Base-by-base conservation (phyloP, 192 early-diverging fungal genomes). In the Jimgerdemannia flammicorona region DNA sequence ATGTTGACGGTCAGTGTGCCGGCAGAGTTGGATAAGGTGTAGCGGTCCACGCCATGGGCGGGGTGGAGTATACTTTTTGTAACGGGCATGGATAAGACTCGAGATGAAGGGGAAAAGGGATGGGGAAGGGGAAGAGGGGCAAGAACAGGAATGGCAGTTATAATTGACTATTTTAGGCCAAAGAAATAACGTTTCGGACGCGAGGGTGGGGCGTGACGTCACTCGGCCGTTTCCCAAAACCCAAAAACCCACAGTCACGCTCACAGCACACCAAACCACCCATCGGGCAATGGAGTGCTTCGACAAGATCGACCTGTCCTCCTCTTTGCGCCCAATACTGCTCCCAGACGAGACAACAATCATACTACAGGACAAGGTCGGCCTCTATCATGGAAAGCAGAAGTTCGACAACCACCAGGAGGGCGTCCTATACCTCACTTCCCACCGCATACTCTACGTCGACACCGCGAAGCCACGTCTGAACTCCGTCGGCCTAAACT, bases 381-480 rank as follows among this genome's bases (percentile, higher is more conserved):
- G 93, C 3, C 83, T 94, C 29, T 94, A 93, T 65, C 85, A 92
- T 69, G 90, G 90, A 91, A 87, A 88, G 20, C 66, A 75, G 3
- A 90, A 91, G 70, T 71, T 87, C 54, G 82, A 86, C 41, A 84
- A 90, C 54, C 90, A 90, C 76, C 90, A 93, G 75, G 87, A 86
- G 72, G 95, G 95, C 4, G 88, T 89, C 0, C 85, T 89, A 19
- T 95, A 94, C 72, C 76, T 93, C 66, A 95, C 95, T 7, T 84
- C 80, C 3, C 89, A 91, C 72, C 86, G 94, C 40, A 78, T 97
- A 42, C 79, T 96, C n/a, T 97, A 95, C 82, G 89, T 97, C 17
- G 91, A 95, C 78, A 81, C 83, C 64, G 82, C 85, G 43, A 73
- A 80, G 9, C 88, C 92, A 3, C 79, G 75, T 4, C 78, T 83